phyloP scores from a whole-genome alignment of 225 moss, liverwort and hornwort genomes.

The Straminergon stramineum region DNA sequence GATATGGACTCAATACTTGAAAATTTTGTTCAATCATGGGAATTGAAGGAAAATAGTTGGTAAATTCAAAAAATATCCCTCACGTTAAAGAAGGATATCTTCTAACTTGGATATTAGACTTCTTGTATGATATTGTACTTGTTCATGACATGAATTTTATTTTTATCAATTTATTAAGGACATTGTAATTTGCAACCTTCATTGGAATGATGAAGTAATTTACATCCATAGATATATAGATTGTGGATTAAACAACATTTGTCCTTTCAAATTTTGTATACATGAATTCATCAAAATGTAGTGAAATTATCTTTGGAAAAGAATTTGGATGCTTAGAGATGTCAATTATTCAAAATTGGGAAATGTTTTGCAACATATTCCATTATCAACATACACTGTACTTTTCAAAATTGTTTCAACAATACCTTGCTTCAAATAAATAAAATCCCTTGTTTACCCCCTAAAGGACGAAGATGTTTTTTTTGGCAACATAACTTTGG shows the following conservation, averaged over 20 bases:
- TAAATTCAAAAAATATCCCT: no score
- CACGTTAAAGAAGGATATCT: no score
- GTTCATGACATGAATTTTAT: rapidly evolving
- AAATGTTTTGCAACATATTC: not conserved
- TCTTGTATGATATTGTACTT: not conserved
- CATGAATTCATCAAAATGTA: not conserved
- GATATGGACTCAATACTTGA: no score
- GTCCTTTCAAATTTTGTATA: not conserved
- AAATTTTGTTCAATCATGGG: not conserved
- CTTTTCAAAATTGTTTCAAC: not conserved
- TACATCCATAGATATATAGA: not conserved
- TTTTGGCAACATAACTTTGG: no score
- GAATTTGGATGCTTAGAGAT: rapidly evolving
- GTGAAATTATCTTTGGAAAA: not conserved
- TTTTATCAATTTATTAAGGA: not conserved
- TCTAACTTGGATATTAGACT: not conserved
- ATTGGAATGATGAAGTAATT: not conserved
- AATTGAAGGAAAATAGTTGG: not conserved
- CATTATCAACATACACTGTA: no score
- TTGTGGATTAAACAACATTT: not conserved
- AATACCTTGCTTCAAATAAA: not conserved
- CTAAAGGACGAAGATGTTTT: no score
- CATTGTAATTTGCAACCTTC: not conserved
- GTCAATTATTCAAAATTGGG: not conserved
- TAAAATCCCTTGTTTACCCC: not conserved